Percentiles rank a stretch among this genome's conserved stretches.
Conservation (phyloP, 169 alveolate genomes). For the Nephromyces sp. region DNA sequence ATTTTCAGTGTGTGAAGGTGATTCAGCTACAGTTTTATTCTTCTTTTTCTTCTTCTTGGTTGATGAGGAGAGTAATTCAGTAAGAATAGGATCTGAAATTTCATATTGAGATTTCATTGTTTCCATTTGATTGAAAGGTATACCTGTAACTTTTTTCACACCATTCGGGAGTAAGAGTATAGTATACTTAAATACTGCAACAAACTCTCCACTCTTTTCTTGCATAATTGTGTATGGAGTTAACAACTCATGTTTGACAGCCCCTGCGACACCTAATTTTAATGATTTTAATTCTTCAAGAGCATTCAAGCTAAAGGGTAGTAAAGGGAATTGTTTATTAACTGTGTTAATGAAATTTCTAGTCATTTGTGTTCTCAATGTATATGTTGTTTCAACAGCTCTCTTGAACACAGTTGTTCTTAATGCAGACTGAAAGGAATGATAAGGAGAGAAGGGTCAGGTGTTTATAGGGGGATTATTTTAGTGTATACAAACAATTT, state of each 20-base stretch:
- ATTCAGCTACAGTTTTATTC: no score
- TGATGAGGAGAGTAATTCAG: no score
- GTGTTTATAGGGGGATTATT: no score
- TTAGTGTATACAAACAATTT: no score
- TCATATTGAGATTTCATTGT: background rate
- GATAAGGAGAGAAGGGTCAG: no score
- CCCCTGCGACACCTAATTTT: slow-evolving; percentile 85
- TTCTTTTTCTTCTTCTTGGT: no score
- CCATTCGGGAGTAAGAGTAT: slow-evolving; percentile 33
- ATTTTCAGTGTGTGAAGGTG: no score
- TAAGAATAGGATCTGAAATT: no score
- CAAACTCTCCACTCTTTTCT: slow-evolving; percentile 16
- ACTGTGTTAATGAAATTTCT: slow-evolving; percentile 86
- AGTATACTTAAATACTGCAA: slow-evolving; percentile 35
- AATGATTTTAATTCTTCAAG: slow-evolving; percentile 70
- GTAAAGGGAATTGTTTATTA: slow-evolving; percentile 66
- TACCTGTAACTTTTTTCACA: slow-evolving; percentile 18
- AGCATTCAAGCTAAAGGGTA: slow-evolving; percentile 61
- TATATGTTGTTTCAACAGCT: slow-evolving; percentile 84
- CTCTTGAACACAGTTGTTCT: slow-evolving; percentile 70
- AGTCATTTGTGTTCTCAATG: slow-evolving; percentile 82
- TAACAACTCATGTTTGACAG: slow-evolving; percentile 85
- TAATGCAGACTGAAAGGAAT: slow-evolving; percentile 2
- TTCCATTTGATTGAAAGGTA: background rate
- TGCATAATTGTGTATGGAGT: slow-evolving; percentile 78